Base-by-base conservation (phyloP, 768 basidiomycete species). In the Mycena chlorophos region DNA sequence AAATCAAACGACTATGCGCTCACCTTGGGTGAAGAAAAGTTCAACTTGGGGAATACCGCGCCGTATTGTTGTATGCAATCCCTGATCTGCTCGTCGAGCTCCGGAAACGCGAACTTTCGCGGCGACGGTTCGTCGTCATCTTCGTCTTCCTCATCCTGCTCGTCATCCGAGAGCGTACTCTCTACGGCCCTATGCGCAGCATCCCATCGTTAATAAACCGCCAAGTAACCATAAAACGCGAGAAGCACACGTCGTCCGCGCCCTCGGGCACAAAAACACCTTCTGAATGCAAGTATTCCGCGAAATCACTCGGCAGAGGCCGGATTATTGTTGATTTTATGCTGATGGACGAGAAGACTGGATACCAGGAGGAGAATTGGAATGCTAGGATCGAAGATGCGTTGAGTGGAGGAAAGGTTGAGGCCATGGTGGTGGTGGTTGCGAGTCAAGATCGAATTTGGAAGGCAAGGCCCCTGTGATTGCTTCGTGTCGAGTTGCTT, bases 11-110 rank as follows among this genome's bases (percentile, higher is more conserved):
- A 22, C 42, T 17, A 3, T 17, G 39, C 5, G 30, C 55, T 20
- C 56, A 89, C 94, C 75, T 87, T 89, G 14, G 95, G 95, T n/a
- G 91, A 87, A 5, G 94, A 91, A 73, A 95, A 97, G 66, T 97
- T 98, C 52, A 98, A 84, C 72, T 98, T 98, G 0, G 95, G 94
- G 68, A 98, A 98, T 26, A 96, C 87, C 5, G 87, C 88, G 2
- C 84, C 89, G 68, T 90, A 94, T 53, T 80, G 71, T 42, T 73
- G 63, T n/a, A 97, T 75, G 29, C 78, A 80, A 14, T 73, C 68
- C 47, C 90, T 74, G 57, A 98, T 95, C 54, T 75, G 74, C 14
- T 74, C 71, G 63, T 94, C 92, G n/a, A 97, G 73, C 43, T 86
- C 86, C 0, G 94, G 93, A 66, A 98, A 95, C 3, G 87, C 75